phyloP scores from a whole-genome alignment of 2,329 filamentous ascomycete species.

The Metarhizium brunneum region DNA sequence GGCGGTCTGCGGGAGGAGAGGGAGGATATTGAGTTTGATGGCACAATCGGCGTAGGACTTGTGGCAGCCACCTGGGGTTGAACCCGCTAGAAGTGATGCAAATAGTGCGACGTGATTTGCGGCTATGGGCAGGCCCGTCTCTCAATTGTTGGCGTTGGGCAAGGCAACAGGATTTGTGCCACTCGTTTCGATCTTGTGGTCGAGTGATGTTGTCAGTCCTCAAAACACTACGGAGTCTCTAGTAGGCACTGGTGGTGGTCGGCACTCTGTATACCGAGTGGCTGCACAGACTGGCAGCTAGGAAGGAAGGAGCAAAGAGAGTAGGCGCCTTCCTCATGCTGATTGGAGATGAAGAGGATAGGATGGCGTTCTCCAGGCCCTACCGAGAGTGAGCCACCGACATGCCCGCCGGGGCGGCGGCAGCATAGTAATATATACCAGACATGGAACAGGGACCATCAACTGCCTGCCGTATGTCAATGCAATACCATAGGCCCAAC shows the following conservation, averaged over 20 bases:
- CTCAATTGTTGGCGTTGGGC: background rate
- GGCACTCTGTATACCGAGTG: background rate
- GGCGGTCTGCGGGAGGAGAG: background rate
- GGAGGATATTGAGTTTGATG: background rate
- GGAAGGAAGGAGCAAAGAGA: too few relatives aligned
- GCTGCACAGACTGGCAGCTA: background rate
- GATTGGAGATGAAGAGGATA: too few relatives aligned
- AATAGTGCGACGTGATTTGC: background rate
- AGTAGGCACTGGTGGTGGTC: background rate
- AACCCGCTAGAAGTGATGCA: background rate
- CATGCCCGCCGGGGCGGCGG: too few relatives aligned
- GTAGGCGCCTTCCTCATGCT: too few relatives aligned
- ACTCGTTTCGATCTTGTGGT: background rate
- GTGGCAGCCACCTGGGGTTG: background rate
- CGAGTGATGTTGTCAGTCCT: background rate
- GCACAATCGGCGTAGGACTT: background rate
- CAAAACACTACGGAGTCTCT: too few relatives aligned
- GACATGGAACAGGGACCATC: too few relatives aligned
- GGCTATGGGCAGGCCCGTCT: background rate
- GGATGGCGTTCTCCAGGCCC: too few relatives aligned
- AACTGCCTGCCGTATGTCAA: too few relatives aligned
- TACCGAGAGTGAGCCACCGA: background rate
- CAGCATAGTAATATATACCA: background rate
- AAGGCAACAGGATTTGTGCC: background rate
- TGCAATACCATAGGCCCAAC: too few relatives aligned